These are phyloP conservation scores for Scheffersomyces titani DNA, from an alignment of 1,139 yeast genomes.

Conservation along the genomic window DNA sequence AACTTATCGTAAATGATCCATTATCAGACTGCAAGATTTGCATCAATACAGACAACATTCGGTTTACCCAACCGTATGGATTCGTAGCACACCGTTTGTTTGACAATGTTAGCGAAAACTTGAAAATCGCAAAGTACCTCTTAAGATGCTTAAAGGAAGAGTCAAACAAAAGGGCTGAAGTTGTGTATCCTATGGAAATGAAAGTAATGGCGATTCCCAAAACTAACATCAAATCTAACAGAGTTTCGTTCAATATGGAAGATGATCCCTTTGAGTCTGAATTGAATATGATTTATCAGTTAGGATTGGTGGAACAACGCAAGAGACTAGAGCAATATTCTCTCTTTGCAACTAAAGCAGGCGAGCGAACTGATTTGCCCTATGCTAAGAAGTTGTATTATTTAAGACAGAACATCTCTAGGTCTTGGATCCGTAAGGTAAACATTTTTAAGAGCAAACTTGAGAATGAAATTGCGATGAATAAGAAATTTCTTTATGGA, in stretches of 20 bases:
- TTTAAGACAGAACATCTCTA: constrained; percentile 20
- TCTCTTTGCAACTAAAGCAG: constrained; percentile 48
- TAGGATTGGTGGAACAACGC: constrained; percentile 73
- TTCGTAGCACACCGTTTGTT: constrained; percentile 62
- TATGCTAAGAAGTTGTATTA: constrained; percentile 6
- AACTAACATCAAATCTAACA: constrained; percentile 49
- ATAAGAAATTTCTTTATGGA: constrained; percentile 52
- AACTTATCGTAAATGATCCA: constrained; percentile 19
- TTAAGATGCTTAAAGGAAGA: constrained; percentile 42
- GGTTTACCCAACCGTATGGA: constrained; percentile 48
- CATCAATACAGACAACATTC: constrained; percentile 30
- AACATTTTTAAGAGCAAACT: constrained; percentile 43
- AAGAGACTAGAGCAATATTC: constrained; percentile 59
- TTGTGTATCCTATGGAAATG: constrained; percentile 32
- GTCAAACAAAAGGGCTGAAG: constrained; percentile 12
- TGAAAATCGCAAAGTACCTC: constrained; percentile 58
- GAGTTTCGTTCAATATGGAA: constrained; percentile 54
- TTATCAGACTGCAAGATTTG: constrained; percentile 16
- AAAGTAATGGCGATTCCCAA: constrained; percentile 53
- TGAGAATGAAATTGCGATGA: constrained; percentile 49
- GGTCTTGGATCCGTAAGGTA: constrained; percentile 54
- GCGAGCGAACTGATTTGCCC: constrained; percentile 12
- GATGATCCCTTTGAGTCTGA: constrained; percentile 91
- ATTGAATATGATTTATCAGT: constrained; percentile 70
- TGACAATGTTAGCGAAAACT: constrained; percentile 58